These are phyloP conservation scores for Elaeagnus macrophylla DNA, from an alignment of 306 rosid species.

Conservation along the genomic window DNA sequence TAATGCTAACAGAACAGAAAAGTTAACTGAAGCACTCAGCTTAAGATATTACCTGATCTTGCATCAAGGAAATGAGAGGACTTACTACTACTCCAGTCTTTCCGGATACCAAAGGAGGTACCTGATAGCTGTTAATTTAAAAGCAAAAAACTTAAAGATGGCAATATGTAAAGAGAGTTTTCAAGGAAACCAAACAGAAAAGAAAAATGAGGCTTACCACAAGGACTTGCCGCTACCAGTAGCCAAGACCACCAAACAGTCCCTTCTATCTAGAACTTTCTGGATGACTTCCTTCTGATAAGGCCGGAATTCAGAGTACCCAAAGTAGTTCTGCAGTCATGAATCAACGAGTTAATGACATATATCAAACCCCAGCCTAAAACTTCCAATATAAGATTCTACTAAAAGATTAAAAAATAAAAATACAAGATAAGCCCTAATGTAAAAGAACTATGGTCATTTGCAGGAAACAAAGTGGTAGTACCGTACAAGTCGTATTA, in stretches of 20 bases:
- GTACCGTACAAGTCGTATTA: background rate
- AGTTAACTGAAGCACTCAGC: slow-evolving; percentile 7
- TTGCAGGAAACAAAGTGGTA: background rate
- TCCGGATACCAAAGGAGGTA: slow-evolving; percentile 70
- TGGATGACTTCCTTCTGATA: slow-evolving; percentile 62
- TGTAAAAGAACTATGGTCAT: background rate
- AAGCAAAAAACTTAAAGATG: background rate
- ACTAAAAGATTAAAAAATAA: background rate
- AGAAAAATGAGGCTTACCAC: slow-evolving; percentile 39
- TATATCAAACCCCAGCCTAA: background rate
- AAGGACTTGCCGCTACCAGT: slow-evolving; percentile 92
- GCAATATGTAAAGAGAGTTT: background rate
- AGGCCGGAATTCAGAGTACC: slow-evolving; percentile 60
- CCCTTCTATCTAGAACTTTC: slow-evolving; percentile 55
- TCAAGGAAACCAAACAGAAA: background rate
- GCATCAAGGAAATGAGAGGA: slow-evolving; percentile 85
- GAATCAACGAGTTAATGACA: slow-evolving; percentile 6
- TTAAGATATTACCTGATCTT: slow-evolving; percentile 56
- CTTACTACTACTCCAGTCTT: slow-evolving; percentile 85
- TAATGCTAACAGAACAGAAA: background rate
- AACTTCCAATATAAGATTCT: background rate
- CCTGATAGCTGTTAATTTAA: slow-evolving; percentile 55
- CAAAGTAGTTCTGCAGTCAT: slow-evolving; percentile 47
- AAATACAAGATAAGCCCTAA: background rate
- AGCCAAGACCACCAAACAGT: slow-evolving; percentile 80